A percentile compares a stretch with the other conserved stretches of the same genome.
These are phyloP conservation scores for Aspergillus terreus DNA, from an alignment of 2,329 filamentous ascomycete species.

Conservation along the genomic window DNA sequence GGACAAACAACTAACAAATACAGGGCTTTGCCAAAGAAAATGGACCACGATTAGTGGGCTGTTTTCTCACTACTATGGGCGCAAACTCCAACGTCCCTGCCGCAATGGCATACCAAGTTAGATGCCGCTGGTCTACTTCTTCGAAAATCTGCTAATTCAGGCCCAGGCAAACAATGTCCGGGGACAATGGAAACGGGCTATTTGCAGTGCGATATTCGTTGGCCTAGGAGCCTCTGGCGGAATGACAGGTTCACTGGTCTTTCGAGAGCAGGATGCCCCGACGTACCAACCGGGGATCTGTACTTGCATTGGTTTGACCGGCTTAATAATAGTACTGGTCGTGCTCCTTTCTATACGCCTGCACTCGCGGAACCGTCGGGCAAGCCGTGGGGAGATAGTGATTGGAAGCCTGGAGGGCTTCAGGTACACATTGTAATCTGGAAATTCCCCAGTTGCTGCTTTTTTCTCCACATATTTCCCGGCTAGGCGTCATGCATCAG, in stretches of 20 bases:
- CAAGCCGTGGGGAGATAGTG: conserved; percentile 28
- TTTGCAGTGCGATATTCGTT: conserved; percentile 17
- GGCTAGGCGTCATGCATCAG: no score
- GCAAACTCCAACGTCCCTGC: conserved; percentile 28
- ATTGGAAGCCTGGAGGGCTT: conserved; percentile 34
- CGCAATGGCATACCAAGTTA: conserved; percentile 25
- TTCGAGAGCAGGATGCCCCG: conserved; percentile 11
- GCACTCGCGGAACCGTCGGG: conserved; percentile 27
- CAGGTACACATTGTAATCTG: conserved; percentile 23
- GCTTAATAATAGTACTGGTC: conserved; percentile 22
- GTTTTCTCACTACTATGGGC: conserved; percentile 28
- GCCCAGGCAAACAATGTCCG: conserved; percentile 30
- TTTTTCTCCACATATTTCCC: background rate
- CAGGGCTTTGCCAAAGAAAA: conserved; percentile 18
- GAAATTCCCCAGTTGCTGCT: background rate
- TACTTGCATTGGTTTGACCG: conserved; percentile 10
- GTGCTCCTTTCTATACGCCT: conserved; percentile 26
- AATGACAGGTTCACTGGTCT: conserved; percentile 13
- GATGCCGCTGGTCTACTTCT: background rate
- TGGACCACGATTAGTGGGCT: conserved; percentile 23
- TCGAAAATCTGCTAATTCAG: background rate
- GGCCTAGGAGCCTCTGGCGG: conserved; percentile 12
- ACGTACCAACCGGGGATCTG: conserved; percentile 14
- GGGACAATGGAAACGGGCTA: conserved; percentile 24
- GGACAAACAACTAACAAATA: background rate